phyloP scores from a whole-genome alignment of 805 yeast genomes.

The Nakazawaea ernobii region DNA sequence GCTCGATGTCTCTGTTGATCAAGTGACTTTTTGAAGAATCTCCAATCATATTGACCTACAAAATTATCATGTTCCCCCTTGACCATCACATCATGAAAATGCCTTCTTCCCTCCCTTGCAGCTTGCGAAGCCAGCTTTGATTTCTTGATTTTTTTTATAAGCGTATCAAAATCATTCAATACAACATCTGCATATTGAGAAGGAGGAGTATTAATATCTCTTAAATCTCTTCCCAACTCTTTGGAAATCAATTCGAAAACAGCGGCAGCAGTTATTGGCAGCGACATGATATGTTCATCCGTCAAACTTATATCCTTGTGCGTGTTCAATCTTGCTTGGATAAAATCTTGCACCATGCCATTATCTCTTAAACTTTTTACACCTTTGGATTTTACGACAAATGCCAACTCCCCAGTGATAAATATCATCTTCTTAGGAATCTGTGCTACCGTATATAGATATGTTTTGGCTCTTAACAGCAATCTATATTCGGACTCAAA shows the following conservation, averaged over 20 bases:
- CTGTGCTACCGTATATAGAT: slow-evolving; percentile 35
- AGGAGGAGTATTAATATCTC: slow-evolving; percentile 19
- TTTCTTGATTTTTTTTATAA: slow-evolving; percentile 22
- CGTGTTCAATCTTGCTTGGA: slow-evolving; percentile 22
- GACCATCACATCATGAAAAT: slow-evolving; percentile 25
- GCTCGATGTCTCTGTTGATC: slow-evolving; percentile 31
- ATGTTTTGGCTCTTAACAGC: slow-evolving; percentile 35
- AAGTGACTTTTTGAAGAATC: slow-evolving; percentile 47
- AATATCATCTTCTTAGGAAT: slow-evolving; percentile 38
- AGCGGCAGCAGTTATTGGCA: slow-evolving; percentile 23
- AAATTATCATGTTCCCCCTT: slow-evolving; percentile 22
- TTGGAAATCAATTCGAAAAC: slow-evolving; percentile 21
- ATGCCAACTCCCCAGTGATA: slow-evolving; percentile 34
- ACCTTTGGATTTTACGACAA: slow-evolving; percentile 23
- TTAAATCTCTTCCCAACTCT: slow-evolving; percentile 23
- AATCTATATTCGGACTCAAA: slow-evolving; percentile 32
- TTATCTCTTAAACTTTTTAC: slow-evolving; percentile 16
- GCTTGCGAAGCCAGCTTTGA: slow-evolving; percentile 25
- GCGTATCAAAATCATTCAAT: slow-evolving; percentile 18
- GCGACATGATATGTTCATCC: slow-evolving; percentile 22
- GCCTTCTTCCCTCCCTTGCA: slow-evolving; percentile 20
- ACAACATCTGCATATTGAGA: slow-evolving; percentile 16
- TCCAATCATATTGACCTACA: slow-evolving; percentile 54
- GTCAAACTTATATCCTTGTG: slow-evolving; percentile 12
- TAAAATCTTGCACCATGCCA: slow-evolving; percentile 26